These are phyloP conservation scores for Yamadazyma ubonensis DNA, from an alignment of 805 yeast species.

Conservation along the genomic window DNA sequence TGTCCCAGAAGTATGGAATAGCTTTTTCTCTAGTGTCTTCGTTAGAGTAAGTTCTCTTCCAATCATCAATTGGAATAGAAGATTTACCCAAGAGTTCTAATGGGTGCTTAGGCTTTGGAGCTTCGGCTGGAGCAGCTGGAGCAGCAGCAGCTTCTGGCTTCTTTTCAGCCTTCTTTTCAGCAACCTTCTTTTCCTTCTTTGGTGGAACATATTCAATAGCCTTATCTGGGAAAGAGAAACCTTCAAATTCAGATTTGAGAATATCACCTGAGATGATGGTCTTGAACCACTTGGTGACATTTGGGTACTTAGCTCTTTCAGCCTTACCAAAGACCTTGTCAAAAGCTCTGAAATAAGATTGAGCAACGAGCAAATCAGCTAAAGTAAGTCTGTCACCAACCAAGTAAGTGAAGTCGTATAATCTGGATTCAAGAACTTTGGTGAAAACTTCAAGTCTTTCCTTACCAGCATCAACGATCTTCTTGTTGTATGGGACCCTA, in stretches of 20 bases:
- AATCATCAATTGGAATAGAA: conserved; percentile 73
- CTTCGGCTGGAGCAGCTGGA: conserved; percentile 44
- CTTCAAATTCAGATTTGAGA: conserved; percentile 48
- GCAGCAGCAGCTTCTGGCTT: conserved; percentile 35
- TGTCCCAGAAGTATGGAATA: conserved; percentile 96
- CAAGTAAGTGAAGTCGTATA: conserved; percentile 60
- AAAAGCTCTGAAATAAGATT: conserved; percentile 54
- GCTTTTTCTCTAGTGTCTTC: conserved; percentile 94
- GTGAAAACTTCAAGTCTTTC: conserved; percentile 23
- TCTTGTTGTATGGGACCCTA: conserved; percentile 73
- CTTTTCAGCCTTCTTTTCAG: conserved; percentile 22
- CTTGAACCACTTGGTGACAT: conserved; percentile 67
- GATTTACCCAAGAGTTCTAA: conserved; percentile 78
- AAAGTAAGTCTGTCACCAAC: conserved; percentile 56
- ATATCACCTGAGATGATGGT: conserved; percentile 49
- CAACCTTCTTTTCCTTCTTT: conserved; percentile 67
- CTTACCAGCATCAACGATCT: conserved; percentile 52
- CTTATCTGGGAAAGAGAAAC: conserved; percentile 59
- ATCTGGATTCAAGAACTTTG: conserved; percentile 53
- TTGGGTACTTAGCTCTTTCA: conserved; percentile 65
- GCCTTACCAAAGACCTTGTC: conserved; percentile 57
- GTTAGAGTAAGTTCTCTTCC: conserved; percentile 96
- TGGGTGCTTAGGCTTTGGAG: conserved; percentile 89
- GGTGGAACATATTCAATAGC: conserved; percentile 69
- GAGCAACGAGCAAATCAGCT: conserved; percentile 64